Evolutionary conservation across 73 alveolate species (phyloP).

Genomic region (Uronychia binucleata): DNA sequence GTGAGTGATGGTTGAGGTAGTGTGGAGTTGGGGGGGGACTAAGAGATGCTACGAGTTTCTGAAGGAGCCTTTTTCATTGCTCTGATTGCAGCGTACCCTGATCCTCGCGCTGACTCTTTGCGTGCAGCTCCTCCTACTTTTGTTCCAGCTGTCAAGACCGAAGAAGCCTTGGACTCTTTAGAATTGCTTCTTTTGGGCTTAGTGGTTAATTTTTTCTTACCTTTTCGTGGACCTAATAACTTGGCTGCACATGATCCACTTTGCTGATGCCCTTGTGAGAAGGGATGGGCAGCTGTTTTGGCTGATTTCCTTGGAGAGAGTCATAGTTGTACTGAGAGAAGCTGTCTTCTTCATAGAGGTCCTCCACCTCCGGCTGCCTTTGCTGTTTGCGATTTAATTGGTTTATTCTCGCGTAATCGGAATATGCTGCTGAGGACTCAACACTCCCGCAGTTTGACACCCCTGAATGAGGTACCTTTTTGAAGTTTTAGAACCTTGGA

Average conservation of each 20-base stretch:
- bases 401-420: neutral
- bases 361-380: neutral
- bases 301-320: neutral
- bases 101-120: neutral
- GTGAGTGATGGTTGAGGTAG: too few relatives aligned
- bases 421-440: neutral
- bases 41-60: neutral
- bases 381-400: neutral
- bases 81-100: neutral
- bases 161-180: neutral
- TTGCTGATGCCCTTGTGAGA: neutral
- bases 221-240: neutral
- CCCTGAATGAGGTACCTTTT: neutral
- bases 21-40: too few relatives aligned
- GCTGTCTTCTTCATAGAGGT: neutral
- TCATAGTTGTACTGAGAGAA: neutral
- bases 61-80: neutral
- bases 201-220: too few relatives aligned
- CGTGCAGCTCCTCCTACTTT: neutral
- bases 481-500: neutral
- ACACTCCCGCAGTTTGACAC: neutral
- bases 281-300: too few relatives aligned
- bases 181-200: neutral
- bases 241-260: neutral
- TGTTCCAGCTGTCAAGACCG: neutral